Conservation (phyloP, 176 grass and related monocot species). For the Cenchrus americanus region DNA sequence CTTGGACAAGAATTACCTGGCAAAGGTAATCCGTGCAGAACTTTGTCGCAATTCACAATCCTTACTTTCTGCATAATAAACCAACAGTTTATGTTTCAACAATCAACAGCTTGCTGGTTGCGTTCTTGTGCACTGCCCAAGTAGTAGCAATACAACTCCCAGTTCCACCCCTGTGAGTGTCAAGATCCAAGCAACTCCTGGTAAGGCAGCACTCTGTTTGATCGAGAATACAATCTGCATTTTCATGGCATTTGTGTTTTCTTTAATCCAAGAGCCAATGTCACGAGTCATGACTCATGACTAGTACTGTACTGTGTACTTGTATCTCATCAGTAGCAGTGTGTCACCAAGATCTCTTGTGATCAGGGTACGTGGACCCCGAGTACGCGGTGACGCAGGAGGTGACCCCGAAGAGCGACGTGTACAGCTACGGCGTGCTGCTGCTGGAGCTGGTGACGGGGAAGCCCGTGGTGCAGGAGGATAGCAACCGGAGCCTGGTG, state of each 20-base stretch:
- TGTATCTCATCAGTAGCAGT: background rate
- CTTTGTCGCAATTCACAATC: background rate
- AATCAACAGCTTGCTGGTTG: slow-evolving; percentile 77
- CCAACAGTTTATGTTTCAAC: slow-evolving; percentile 33
- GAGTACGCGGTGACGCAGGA: slow-evolving; percentile 65
- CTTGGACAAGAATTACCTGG: slow-evolving; percentile 77
- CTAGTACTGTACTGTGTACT: background rate
- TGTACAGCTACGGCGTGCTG: slow-evolving; percentile 87
- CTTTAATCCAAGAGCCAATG: background rate
- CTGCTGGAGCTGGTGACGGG: slow-evolving; percentile 87
- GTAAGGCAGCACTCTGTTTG: slow-evolving; percentile 45
- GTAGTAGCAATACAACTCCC: slow-evolving; percentile 23
- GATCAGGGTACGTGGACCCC: slow-evolving; percentile 76
- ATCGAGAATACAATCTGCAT: background rate
- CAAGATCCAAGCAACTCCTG: slow-evolving; percentile 61
- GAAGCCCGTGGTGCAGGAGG: slow-evolving; percentile 51
- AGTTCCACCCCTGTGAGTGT: slow-evolving; percentile 38
- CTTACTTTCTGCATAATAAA: slow-evolving; percentile 17
- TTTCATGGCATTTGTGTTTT: slow-evolving; percentile 24
- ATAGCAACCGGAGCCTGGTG: slow-evolving; percentile 48
- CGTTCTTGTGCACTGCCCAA: slow-evolving; percentile 52
- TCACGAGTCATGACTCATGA: background rate
- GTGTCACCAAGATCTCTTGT: background rate
- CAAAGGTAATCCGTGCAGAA: slow-evolving; percentile 63
- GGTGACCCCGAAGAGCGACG: slow-evolving; percentile 77